Conservation (phyloP, 495 filamentous ascomycete genomes). For the Aspergillus saccharolyticus region DNA sequence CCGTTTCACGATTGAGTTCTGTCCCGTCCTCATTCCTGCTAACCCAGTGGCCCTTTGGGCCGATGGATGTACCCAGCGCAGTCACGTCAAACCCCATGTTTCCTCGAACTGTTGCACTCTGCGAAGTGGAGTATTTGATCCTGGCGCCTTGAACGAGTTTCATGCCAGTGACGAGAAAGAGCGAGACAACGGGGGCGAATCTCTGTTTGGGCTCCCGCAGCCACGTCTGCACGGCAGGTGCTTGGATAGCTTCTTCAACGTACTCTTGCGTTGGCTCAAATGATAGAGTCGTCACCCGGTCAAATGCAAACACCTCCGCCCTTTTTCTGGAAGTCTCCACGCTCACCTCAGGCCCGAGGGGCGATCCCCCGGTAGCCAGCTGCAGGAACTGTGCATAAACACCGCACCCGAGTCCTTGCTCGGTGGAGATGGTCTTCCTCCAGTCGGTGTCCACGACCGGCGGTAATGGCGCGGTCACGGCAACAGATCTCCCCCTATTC, state of each 20-base stretch:
- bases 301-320: constrained; percentile 21
- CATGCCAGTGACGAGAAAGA: constrained; percentile 28
- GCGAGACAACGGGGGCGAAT: constrained; percentile 18
- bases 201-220: constrained; percentile 24
- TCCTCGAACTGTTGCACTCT: constrained; percentile 16
- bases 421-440: constrained; percentile 24
- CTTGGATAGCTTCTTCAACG: constrained; percentile 24
- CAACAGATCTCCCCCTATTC: constrained; percentile 19
- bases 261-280: constrained; percentile 28
- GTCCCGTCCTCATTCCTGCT: constrained; percentile 22
- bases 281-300: constrained; percentile 23
- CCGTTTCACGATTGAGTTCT: constrained; percentile 21
- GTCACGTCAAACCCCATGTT: constrained; percentile 21
- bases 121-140: constrained; percentile 26
- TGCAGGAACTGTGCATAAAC: constrained; percentile 33
- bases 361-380: constrained; percentile 21
- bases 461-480: constrained; percentile 21
- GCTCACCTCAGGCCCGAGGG: constrained; percentile 20
- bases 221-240: constrained; percentile 27
- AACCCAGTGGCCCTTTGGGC: constrained; percentile 23
- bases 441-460: constrained; percentile 29
- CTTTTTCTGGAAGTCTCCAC: constrained; percentile 18
- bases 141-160: constrained; percentile 29
- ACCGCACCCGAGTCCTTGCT: constrained; percentile 21
- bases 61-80: constrained; percentile 18